Base-by-base conservation (phyloP, 768 basidiomycete genomes). In the Coprinopsis cinerea region DNA sequence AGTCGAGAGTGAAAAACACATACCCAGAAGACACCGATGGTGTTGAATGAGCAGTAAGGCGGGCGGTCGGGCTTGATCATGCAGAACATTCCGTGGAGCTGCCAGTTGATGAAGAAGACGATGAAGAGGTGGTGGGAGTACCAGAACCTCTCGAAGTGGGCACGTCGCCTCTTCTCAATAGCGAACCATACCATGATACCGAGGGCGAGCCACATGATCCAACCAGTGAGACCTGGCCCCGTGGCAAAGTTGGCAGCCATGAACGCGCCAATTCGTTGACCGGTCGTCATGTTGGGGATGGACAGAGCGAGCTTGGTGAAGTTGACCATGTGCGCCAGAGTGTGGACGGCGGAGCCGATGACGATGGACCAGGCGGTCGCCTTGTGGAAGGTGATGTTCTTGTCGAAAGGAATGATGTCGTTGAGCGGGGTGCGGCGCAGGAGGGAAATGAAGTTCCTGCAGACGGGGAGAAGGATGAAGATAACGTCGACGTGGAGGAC, bases 11-110 rank as follows among this genome's bases (percentile, higher is more conserved):
- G 23, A 35, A 48, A 23, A 40, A 70, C 83, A 52, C 53, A 23
- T 18, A 91, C 90, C 94, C 95, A 98, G 73, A 98, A 97, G 53
- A 95, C 91, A 57, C 92, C 94, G 55, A 94, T 84, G 30, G 70
- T 79, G 62, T 86, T 87, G 66, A 65, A 86, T 3, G 88, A 89
- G 69, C 94, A 98, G 67, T 75, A 93, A 0, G 92, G 92, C 0
- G 88, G 77, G 48, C 88, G 75, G 67, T 96, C 92, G 22, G 93
- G 92, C 67, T 88, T 71, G 70, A 94, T 91, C 89, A 93, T 92
- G 70, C 92, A 93, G 80, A 91, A 94, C 88, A 94, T 87, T 47
- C 92, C 92, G 61, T 94, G 93, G 25, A 95, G 72, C 64, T 97
- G 94, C 94, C 94, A 96, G 62, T 75, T 72, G 64, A 92, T 77